phyloP scores from a whole-genome alignment of 108 stramenopile genomes.

The Pseudonitzschia multiseries region DNA sequence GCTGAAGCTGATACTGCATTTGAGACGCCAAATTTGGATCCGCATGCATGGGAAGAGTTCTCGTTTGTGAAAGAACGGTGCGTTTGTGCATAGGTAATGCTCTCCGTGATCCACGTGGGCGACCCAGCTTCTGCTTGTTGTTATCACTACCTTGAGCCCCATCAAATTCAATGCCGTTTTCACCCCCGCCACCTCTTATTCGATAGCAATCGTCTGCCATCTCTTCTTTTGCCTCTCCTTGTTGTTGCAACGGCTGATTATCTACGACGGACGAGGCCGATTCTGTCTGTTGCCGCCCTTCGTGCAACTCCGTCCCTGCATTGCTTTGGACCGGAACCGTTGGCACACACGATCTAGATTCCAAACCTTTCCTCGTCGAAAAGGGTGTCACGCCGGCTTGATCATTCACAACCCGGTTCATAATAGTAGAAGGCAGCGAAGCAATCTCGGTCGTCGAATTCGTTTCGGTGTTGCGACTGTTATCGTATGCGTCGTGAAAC shows the following conservation, averaged over 20 bases:
- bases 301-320: not conserved
- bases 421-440: no score
- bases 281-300: not conserved
- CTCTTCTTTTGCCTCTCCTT: not conserved
- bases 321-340: no score
- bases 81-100: conserved; percentile 16
- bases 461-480: not conserved
- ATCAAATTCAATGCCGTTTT: not conserved
- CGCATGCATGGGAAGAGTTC: conserved; percentile 1
- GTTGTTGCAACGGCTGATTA: not conserved
- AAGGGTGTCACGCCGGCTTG: no score
- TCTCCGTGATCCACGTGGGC: conserved; percentile 9
- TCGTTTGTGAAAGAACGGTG: not conserved
- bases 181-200: conserved; percentile 15
- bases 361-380: no score
- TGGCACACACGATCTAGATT: no score
- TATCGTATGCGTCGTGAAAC: not conserved
- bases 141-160: not conserved
- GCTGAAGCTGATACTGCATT: conserved; percentile 7
- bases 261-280: not conserved
- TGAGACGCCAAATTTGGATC: not conserved
- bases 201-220: not conserved
- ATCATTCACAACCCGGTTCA: no score
- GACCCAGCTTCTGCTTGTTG: not conserved
- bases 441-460: not conserved